These are phyloP conservation scores for Termitomyces sp. DNA, from an alignment of 768 basidiomycete species.

Conservation along the genomic window DNA sequence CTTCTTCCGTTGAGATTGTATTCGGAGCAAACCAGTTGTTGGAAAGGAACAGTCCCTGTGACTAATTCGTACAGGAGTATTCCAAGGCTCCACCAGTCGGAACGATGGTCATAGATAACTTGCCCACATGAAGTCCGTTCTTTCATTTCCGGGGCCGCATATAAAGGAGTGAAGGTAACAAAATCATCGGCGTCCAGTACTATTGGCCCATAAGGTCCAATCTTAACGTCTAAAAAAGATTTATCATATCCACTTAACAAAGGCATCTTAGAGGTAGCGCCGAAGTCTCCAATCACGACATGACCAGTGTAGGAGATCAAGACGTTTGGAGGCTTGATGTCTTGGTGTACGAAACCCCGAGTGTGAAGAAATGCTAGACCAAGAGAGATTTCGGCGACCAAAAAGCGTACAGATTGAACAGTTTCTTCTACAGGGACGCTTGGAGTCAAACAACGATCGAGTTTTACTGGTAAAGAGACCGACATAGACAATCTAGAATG, in stretches of 20 bases:
- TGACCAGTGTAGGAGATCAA: constrained; percentile 44
- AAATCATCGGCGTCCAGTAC: constrained; percentile 17
- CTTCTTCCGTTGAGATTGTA: constrained; percentile 1
- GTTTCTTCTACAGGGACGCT: constrained; percentile 3
- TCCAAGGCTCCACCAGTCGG: constrained; percentile 34
- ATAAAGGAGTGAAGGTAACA: constrained; percentile 27
- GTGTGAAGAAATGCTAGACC: constrained; percentile 41
- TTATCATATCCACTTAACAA: not conserved
- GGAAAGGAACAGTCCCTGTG: constrained; percentile 21
- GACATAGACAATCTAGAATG: constrained; percentile 5
- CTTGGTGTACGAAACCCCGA: constrained; percentile 62
- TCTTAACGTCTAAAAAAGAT: not conserved
- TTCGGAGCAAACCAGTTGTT: not conserved
- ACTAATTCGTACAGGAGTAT: constrained; percentile 25
- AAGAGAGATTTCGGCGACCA: constrained; percentile 27
- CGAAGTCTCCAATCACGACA: constrained; percentile 58
- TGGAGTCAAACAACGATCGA: constrained; percentile 2
- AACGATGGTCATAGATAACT: constrained; percentile 24
- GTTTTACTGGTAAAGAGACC: constrained; percentile 9
- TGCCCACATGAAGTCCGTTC: constrained; percentile 18
- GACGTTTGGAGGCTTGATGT: constrained; percentile 65
- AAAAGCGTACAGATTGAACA: constrained; percentile 18
- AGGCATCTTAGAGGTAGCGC: constrained; percentile 37
- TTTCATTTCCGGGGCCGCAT: constrained; percentile 30
- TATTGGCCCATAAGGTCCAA: constrained; percentile 10